Percentiles rank a stretch among this genome's conserved stretches.
phyloP scores from a whole-genome alignment of 345 rosid species.

The Limnanthes douglasii region DNA sequence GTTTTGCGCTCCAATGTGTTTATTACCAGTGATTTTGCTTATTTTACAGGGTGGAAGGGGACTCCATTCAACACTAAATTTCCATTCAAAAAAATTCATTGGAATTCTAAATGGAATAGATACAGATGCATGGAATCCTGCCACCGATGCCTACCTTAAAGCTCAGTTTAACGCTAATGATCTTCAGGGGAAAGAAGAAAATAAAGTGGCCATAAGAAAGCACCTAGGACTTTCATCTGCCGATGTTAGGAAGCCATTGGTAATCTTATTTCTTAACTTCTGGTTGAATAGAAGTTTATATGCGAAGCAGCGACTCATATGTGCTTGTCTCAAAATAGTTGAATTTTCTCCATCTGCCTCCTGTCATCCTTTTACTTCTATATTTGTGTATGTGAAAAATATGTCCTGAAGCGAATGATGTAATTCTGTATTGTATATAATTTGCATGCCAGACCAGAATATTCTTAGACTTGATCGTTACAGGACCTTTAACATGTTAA shows the following conservation, averaged over 20 bases:
- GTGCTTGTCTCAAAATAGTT: background rate
- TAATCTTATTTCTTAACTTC: slow-evolving; percentile 14
- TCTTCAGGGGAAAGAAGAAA: slow-evolving; percentile 82
- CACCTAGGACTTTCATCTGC: slow-evolving; percentile 70
- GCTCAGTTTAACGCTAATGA: slow-evolving; percentile 70
- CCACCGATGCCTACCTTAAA: slow-evolving; percentile 60
- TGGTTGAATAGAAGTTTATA: background rate
- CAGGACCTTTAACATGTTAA: no score
- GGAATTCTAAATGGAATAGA: slow-evolving; percentile 95
- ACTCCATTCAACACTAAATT: slow-evolving; percentile 71
- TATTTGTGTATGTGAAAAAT: no score
- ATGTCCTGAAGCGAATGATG: no score
- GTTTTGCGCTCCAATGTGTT: no score
- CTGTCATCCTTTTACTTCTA: slow-evolving; percentile 2
- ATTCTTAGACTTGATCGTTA: no score
- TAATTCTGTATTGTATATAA: no score
- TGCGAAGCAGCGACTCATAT: background rate
- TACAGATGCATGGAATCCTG: slow-evolving; percentile 91
- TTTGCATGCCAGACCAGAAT: no score
- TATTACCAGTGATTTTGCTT: no score
- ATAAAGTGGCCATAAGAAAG: slow-evolving; percentile 48
- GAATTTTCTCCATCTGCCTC: slow-evolving; percentile 2
- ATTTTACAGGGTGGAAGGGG: slow-evolving; percentile 74
- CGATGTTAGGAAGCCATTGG: slow-evolving; percentile 59
- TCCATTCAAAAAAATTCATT: slow-evolving; percentile 69